phyloP scores from a whole-genome alignment of 495 filamentous ascomycete species.

The Physcia stellaris region DNA sequence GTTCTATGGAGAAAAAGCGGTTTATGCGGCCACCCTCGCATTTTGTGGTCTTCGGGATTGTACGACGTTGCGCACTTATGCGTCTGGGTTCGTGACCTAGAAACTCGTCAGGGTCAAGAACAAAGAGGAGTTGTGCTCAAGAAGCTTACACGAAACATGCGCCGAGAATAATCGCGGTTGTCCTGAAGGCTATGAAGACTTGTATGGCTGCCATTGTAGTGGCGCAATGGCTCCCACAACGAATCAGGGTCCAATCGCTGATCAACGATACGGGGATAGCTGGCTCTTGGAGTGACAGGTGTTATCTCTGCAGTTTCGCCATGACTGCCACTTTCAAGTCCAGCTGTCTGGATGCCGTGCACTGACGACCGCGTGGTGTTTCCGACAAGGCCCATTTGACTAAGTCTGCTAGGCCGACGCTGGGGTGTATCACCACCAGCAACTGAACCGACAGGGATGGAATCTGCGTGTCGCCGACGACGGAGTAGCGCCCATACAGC shows the following conservation, averaged over 20 bases:
- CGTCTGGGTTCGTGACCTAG: constrained; percentile 44
- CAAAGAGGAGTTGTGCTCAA: neutral
- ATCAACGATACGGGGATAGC: constrained; percentile 24
- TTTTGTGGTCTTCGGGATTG: neutral
- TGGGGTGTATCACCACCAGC: constrained; percentile 15
- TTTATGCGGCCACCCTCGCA: neutral
- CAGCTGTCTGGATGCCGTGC: constrained; percentile 14
- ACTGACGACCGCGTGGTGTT: constrained; percentile 15
- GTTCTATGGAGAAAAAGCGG: constrained; percentile 1
- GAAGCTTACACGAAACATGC: constrained; percentile 37
- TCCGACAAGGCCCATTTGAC: constrained; percentile 30
- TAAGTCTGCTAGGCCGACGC: constrained; percentile 31
- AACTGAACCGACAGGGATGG: constrained; percentile 20
- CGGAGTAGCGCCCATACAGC: constrained; percentile 31
- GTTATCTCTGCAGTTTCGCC: constrained; percentile 11
- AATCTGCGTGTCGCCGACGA: constrained; percentile 20
- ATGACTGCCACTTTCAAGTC: constrained; percentile 12
- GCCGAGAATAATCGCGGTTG: constrained; percentile 43
- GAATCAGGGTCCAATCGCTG: constrained; percentile 26
- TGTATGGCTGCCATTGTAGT: constrained; percentile 32
- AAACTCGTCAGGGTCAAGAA: constrained; percentile 2
- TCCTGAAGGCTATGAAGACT: constrained; percentile 40
- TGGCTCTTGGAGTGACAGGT: constrained; percentile 11
- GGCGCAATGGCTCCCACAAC: constrained; percentile 26
- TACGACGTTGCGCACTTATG: constrained; percentile 5